phyloP scores from a whole-genome alignment of 208 protist genomes.

The Herpetomonas muscarum region DNA sequence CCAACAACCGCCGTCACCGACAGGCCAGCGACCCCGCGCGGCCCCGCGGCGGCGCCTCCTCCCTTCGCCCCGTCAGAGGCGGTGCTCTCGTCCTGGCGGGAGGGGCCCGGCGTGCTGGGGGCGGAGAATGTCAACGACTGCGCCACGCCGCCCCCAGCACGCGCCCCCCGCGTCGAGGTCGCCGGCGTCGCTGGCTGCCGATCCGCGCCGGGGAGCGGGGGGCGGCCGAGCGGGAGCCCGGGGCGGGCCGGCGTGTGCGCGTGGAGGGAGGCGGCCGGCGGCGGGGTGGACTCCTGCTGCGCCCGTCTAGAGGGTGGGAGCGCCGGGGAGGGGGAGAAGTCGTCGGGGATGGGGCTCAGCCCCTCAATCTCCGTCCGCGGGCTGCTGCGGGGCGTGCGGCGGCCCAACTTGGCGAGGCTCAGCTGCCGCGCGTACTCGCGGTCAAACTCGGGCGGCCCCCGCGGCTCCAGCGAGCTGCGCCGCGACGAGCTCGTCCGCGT shows the following conservation, averaged over 20 bases:
- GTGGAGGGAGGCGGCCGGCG: too few relatives aligned
- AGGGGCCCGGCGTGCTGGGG: too few relatives aligned
- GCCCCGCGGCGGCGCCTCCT: too few relatives aligned
- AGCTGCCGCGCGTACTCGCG: constrained; percentile 46
- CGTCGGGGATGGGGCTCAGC: neutral
- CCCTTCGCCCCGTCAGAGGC: too few relatives aligned
- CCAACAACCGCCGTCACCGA: neutral
- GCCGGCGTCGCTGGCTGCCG: too few relatives aligned
- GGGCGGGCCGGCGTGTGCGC: too few relatives aligned
- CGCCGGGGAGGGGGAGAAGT: constrained; percentile 2
- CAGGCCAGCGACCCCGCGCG: neutral
- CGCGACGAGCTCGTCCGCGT: constrained; percentile 38
- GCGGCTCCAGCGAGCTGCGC: constrained; percentile 55
- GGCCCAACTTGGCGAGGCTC: constrained; percentile 32
- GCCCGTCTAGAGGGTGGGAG: constrained; percentile 7
- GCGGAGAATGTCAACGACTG: too few relatives aligned
- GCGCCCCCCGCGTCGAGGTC: too few relatives aligned
- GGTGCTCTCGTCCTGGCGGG: too few relatives aligned
- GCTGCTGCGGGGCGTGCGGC: constrained; percentile 19
- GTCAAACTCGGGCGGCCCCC: constrained; percentile 52
- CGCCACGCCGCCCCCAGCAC: too few relatives aligned
- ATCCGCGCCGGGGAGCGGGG: too few relatives aligned
- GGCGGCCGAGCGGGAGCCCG: too few relatives aligned
- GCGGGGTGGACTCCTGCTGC: neutral
- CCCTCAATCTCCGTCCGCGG: constrained; percentile 3